Evolutionary conservation across 805 yeast species (phyloP).

Genomic region (Hanseniaspora vineae): DNA sequence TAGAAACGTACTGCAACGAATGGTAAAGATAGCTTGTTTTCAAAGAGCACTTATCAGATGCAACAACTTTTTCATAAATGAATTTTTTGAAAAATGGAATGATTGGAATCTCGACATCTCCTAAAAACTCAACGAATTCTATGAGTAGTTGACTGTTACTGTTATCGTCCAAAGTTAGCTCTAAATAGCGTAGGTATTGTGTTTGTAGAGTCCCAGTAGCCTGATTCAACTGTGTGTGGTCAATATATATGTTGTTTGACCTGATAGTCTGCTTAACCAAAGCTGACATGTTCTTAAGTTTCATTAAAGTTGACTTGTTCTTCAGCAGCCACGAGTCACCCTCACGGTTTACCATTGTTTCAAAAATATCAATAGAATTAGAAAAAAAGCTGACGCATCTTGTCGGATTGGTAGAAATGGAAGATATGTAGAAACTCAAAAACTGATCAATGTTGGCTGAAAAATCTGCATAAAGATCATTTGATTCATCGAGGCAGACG

Average conservation of each 20-base stretch:
- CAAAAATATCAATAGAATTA: conserved; percentile 55
- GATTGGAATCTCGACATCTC: conserved; percentile 10
- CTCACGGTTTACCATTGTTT: conserved; percentile 34
- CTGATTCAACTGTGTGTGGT: conserved; percentile 59
- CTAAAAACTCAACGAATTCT: conserved; percentile 30
- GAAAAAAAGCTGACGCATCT: conserved; percentile 37
- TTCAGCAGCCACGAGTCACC: conserved; percentile 47
- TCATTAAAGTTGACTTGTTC: conserved; percentile 26
- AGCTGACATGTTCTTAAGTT: conserved; percentile 17
- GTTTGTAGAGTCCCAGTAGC: conserved; percentile 50
- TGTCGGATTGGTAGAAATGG: conserved; percentile 24
- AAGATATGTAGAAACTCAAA: conserved; percentile 34
- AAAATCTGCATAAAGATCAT: conserved; percentile 42
- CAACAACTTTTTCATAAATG: conserved; percentile 43
- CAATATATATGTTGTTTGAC: conserved; percentile 19
- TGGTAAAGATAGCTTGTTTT: conserved; percentile 40
- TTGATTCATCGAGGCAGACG: conserved; percentile 19
- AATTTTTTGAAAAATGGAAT: conserved; percentile 39
- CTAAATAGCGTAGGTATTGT: conserved; percentile 29
- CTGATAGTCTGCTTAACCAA: conserved; percentile 15
- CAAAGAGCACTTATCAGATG: conserved; percentile 29
- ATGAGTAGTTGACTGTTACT: conserved; percentile 30
- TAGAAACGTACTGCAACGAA: conserved; percentile 37
- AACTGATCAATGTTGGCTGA: conserved; percentile 39
- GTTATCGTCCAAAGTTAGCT: conserved; percentile 15